These are phyloP conservation scores for Ormosia emarginata DNA, from an alignment of 306 rosid genomes.

Conservation along the genomic window DNA sequence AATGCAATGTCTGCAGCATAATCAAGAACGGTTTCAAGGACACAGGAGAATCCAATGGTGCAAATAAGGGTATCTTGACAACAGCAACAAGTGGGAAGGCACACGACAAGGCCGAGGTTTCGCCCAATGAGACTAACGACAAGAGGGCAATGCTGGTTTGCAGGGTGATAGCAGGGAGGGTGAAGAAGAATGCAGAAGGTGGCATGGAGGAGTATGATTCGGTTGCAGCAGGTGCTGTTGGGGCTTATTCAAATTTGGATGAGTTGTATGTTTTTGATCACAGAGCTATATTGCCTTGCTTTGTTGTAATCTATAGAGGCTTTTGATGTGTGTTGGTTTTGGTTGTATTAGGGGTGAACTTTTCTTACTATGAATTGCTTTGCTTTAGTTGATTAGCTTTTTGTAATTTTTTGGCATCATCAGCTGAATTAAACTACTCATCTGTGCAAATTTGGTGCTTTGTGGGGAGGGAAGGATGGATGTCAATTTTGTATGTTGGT, in stretches of 20 bases:
- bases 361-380: background rate
- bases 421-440: background rate
- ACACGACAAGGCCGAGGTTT: slow-evolving; percentile 54
- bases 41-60: slow-evolving; percentile 12
- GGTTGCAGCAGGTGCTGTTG: slow-evolving; percentile 61
- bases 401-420: background rate
- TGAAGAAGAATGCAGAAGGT: slow-evolving; percentile 75
- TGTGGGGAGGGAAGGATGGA: background rate
- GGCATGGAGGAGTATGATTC: slow-evolving; percentile 80
- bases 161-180: slow-evolving; percentile 94
- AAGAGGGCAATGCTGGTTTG: slow-evolving; percentile 94
- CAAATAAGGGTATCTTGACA: slow-evolving; percentile 57
- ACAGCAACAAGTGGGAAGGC: slow-evolving; percentile 93
- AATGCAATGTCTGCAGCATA: slow-evolving; percentile 65
- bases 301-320: slow-evolving; percentile 85
- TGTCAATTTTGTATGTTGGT: slow-evolving; percentile 8
- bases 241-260: slow-evolving; percentile 84
- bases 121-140: slow-evolving; percentile 27
- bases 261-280: slow-evolving; percentile 79
- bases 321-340: slow-evolving; percentile 37
- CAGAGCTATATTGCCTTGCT: slow-evolving; percentile 89
- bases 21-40: slow-evolving; percentile 70
- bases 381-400: background rate
- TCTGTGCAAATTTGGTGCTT: background rate
- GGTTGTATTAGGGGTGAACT: background rate